These are phyloP conservation scores for Blastocystis sp. DNA, from an alignment of 352 stramenopile species.

Conservation along the genomic window DNA sequence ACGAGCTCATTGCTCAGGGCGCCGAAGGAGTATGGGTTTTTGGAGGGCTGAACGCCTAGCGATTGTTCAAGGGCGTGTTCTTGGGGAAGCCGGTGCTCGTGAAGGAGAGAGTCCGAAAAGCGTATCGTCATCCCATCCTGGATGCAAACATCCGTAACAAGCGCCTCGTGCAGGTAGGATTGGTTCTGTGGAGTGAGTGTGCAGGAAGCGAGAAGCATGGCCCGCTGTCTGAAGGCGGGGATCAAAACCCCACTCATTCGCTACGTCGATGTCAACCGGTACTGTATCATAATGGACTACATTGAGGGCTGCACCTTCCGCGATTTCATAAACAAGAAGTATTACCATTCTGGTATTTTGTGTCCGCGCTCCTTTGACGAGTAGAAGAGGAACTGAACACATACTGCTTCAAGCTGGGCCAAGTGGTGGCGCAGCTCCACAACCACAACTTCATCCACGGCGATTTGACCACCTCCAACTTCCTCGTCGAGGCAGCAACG, in stretches of 20 bases:
- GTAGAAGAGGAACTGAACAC: conserved; percentile 44
- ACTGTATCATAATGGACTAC: conserved; percentile 74
- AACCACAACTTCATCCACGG: conserved; percentile 74
- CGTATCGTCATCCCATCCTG: conserved; percentile 73
- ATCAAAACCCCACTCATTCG: conserved; percentile 72
- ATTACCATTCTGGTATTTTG: conserved; percentile 49
- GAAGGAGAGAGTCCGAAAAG: conserved; percentile 74
- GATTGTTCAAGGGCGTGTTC: conserved; percentile 69
- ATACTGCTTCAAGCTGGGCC: conserved; percentile 71
- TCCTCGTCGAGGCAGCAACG: conserved; percentile 71
- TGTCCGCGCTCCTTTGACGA: neutral
- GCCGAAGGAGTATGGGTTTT: conserved; percentile 41
- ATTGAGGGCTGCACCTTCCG: conserved; percentile 72
- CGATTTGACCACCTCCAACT: conserved; percentile 76
- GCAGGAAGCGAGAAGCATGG: conserved; percentile 73
- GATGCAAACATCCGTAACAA: conserved; percentile 73
- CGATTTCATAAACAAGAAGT: conserved; percentile 68
- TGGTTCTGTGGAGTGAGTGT: neutral
- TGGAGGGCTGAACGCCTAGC: neutral
- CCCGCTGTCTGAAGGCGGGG: conserved; percentile 71
- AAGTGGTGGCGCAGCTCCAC: conserved; percentile 73
- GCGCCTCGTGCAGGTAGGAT: conserved; percentile 69
- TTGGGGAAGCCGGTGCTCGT: conserved; percentile 72
- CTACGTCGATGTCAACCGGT: conserved; percentile 72
- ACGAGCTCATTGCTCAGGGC: conserved; percentile 64